Evolutionary conservation across 768 basidiomycete species (phyloP).

Genomic region (Hortiboletus campestris): DNA sequence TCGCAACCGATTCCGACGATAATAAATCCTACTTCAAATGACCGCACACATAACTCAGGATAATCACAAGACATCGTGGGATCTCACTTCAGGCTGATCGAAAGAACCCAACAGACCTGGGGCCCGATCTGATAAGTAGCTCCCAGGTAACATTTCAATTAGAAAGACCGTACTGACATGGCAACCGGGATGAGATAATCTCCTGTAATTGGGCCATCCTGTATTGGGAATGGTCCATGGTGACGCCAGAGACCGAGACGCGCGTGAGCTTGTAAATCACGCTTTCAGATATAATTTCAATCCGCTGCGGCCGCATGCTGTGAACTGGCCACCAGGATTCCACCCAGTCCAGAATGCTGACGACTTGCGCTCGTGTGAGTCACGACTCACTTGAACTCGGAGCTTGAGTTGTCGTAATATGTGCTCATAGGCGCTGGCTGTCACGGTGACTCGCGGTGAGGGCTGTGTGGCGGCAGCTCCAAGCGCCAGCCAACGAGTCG

Average conservation of each 20-base stretch:
- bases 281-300: background rate
- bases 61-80: constrained; percentile 34
- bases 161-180: no score
- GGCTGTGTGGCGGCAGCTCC: background rate
- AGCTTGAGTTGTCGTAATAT: background rate
- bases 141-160: no score
- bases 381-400: background rate
- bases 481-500: background rate
- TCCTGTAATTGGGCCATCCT: no score
- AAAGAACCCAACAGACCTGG: no score
- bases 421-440: background rate
- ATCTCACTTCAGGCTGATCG: background rate
- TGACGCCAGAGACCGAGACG: background rate
- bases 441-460: background rate
- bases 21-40: no score
- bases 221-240: no score
- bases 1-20: no score
- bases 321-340: background rate
- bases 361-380: background rate
- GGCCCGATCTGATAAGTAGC: background rate
- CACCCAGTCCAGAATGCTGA: background rate
- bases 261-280: background rate
- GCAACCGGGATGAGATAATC: no score
- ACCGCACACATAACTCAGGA: no score
- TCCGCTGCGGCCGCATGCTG: background rate